Conservation (phyloP, 331 rosid genomes). For the Malus hybrid region DNA sequence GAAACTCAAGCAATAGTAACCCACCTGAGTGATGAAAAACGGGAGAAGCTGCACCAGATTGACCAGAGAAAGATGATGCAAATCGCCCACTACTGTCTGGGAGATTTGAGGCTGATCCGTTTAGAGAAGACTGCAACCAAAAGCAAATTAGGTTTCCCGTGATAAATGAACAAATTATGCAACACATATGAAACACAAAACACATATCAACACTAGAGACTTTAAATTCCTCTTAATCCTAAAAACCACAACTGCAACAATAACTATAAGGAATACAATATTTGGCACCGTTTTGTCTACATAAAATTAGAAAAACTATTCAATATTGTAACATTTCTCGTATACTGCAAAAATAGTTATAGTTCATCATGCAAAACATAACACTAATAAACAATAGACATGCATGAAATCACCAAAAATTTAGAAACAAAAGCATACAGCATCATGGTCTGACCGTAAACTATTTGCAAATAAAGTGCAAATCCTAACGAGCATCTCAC, state of each 20-base stretch:
- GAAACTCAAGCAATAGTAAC: slow-evolving; percentile 34
- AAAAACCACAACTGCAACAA: neutral
- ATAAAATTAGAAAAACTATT: neutral
- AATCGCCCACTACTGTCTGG: slow-evolving; percentile 78
- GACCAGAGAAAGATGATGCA: slow-evolving; percentile 87
- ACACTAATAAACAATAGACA: neutral
- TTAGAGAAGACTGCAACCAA: slow-evolving; percentile 74
- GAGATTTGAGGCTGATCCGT: slow-evolving; percentile 85
- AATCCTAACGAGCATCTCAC: neutral
- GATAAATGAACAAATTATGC: neutral
- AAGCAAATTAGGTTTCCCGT: neutral
- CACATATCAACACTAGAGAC: neutral
- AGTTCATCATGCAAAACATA: neutral
- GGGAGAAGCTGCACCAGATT: slow-evolving; percentile 94
- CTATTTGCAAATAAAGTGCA: neutral
- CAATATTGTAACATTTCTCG: neutral
- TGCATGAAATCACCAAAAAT: neutral
- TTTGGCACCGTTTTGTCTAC: neutral
- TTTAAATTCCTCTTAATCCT: neutral
- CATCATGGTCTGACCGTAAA: neutral
- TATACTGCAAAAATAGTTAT: neutral
- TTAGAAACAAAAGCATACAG: neutral
- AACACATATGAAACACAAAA: neutral
- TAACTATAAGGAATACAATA: neutral
- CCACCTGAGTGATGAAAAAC: slow-evolving; percentile 83